Percentiles rank a stretch among this genome's conserved stretches.
phyloP scores from a whole-genome alignment of 164 flowering plant species.

The Magnolia officinalis region DNA sequence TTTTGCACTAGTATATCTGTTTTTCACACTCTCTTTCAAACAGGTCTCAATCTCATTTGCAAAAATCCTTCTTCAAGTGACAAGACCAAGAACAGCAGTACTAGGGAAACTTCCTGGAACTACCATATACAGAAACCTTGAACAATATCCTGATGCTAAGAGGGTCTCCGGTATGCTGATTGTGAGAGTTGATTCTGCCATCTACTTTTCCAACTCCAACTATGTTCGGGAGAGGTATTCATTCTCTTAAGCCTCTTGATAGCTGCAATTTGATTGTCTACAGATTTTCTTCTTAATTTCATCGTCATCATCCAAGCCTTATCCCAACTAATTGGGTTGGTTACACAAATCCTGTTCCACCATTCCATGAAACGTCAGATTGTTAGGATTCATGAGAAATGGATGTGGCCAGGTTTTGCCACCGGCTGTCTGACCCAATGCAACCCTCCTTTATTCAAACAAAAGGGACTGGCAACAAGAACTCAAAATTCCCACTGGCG shows the following conservation, averaged over 20 bases:
- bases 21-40: neutral
- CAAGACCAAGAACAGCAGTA: conserved; percentile 70
- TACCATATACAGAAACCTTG: conserved; percentile 56
- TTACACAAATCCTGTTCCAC: too few relatives aligned
- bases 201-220: conserved; percentile 86
- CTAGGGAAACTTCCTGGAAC: conserved; percentile 71
- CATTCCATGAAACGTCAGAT: too few relatives aligned
- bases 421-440: too few relatives aligned
- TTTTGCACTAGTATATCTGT: neutral
- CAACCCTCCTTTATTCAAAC: too few relatives aligned
- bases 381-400: too few relatives aligned
- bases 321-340: too few relatives aligned
- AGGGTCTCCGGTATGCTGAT: conserved; percentile 61
- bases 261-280: neutral
- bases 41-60: conserved; percentile 78
- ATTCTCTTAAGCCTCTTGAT: neutral
- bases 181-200: conserved; percentile 75
- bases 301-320: too few relatives aligned
- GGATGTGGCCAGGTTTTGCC: too few relatives aligned
- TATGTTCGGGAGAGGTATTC: conserved; percentile 72
- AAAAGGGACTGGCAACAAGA: too few relatives aligned
- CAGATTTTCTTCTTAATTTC: neutral
- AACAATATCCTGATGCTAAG: conserved; percentile 69
- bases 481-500: too few relatives aligned
- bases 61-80: conserved; percentile 76